Evolutionary conservation across 495 filamentous ascomycete species (phyloP).

Genomic region (Penicillium pancosmium): DNA sequence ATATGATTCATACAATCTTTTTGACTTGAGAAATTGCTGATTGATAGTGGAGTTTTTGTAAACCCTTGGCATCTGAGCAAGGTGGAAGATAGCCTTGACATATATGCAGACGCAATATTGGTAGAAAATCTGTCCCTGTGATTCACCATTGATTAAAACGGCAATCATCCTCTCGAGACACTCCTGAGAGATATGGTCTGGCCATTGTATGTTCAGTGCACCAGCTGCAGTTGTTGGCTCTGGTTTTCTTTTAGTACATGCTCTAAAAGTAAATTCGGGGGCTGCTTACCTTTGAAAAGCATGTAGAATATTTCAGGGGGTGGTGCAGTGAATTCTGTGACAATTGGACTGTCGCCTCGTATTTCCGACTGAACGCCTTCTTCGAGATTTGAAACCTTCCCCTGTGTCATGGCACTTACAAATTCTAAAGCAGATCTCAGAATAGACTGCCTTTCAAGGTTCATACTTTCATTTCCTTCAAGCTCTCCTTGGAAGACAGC

Average conservation of each 20-base stretch:
- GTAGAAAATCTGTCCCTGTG: constrained; percentile 22
- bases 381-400: constrained; percentile 3
- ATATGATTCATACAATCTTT: constrained; percentile 21
- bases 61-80: constrained; percentile 21
- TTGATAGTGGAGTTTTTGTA: constrained; percentile 22
- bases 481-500: constrained; percentile 30
- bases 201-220: constrained; percentile 23
- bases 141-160: constrained; percentile 13
- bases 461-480: constrained; percentile 21
- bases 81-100: constrained; percentile 28
- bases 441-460: constrained; percentile 24
- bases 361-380: constrained; percentile 8
- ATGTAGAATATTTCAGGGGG: constrained; percentile 30
- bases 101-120: constrained; percentile 36
- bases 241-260: constrained; percentile 13
- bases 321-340: constrained; percentile 17
- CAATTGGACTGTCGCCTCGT: constrained; percentile 2
- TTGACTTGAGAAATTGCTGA: constrained; percentile 24
- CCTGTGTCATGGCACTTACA: constrained; percentile 25
- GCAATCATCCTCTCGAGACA: constrained; percentile 26
- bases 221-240: constrained; percentile 10
- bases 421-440: constrained; percentile 29
- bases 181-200: constrained; percentile 34
- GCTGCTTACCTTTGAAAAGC: constrained; percentile 29
- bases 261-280: neutral